Evolutionary conservation across 2,329 filamentous ascomycete species (phyloP).

Genomic region (Xylariaceae sp.): DNA sequence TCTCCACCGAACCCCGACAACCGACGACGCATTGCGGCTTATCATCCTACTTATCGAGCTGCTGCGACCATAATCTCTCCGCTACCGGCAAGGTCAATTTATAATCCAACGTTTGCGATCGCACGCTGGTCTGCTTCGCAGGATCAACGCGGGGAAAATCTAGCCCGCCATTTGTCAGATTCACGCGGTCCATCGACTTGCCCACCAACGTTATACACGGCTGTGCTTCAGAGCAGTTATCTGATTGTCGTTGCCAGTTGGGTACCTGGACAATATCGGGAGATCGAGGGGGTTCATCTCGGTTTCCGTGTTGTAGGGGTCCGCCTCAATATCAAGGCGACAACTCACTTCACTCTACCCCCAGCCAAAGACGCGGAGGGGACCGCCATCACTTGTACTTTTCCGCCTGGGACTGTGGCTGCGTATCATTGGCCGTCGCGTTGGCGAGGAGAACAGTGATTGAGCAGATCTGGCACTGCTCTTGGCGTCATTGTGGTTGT

Average conservation of each 20-base stretch:
- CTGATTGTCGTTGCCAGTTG: neutral
- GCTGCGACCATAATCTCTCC: constrained; percentile 3
- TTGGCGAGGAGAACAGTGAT: constrained; percentile 2
- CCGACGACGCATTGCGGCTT: neutral
- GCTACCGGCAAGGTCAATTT: neutral
- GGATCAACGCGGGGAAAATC: neutral
- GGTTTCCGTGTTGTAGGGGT: constrained; percentile 4
- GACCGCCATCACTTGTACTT: neutral
- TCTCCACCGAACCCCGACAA: constrained; percentile 2
- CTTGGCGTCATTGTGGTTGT: constrained; percentile 3
- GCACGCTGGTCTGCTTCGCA: neutral
- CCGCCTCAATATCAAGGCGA: constrained; percentile 8
- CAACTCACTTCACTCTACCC: neutral
- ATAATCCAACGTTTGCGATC: constrained; percentile 5
- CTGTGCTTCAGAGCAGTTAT: constrained; percentile 5
- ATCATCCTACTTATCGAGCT: neutral
- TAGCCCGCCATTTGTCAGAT: constrained; percentile 6
- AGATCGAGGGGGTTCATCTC: constrained; percentile 7
- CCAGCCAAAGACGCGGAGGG: neutral
- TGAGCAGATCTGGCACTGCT: constrained; percentile 8
- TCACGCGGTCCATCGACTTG: constrained; percentile 5
- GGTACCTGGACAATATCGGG: constrained; percentile 8
- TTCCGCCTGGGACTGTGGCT: neutral
- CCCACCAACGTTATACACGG: constrained; percentile 7
- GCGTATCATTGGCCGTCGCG: constrained; percentile 14